Conservation (phyloP, 1,284 basidiomycete genomes). For the Trichosporon sp. region DNA sequence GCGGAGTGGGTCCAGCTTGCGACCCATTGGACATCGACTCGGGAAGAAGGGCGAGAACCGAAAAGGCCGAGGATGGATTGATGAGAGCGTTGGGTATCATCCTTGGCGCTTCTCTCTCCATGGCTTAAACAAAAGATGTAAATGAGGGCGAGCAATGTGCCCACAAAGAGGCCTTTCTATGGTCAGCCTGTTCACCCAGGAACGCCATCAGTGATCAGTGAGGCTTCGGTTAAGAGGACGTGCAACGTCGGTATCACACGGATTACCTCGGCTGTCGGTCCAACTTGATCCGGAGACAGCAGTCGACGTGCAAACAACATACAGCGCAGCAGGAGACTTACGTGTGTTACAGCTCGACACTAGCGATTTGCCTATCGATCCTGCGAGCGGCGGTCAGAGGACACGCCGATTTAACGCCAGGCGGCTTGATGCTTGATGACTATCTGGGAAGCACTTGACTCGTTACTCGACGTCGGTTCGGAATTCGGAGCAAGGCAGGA, state of each 20-base stretch:
- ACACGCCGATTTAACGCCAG: neutral
- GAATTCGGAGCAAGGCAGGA: neutral
- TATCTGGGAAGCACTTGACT: neutral
- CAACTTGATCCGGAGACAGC: neutral
- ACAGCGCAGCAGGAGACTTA: neutral
- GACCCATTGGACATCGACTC: constrained; percentile 17
- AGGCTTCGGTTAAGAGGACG: too few relatives aligned
- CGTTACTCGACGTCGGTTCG: neutral
- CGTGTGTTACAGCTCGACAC: neutral
- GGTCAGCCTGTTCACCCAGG: neutral
- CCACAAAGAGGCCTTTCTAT: neutral
- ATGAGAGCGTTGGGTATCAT: neutral
- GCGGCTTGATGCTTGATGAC: too few relatives aligned
- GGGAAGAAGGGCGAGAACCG: constrained; percentile 33
- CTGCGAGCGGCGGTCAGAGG: neutral
- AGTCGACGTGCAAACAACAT: neutral
- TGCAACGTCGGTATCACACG: too few relatives aligned
- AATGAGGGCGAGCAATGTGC: neutral
- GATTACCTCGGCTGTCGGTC: neutral
- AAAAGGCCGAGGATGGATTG: constrained; percentile 16
- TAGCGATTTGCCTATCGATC: neutral
- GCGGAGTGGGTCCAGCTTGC: neutral
- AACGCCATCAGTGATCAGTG: neutral
- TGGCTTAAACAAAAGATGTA: neutral
- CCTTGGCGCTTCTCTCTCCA: neutral